Base-by-base conservation (phyloP, 495 filamentous ascomycete species). In the Penicillium flavigenum region DNA sequence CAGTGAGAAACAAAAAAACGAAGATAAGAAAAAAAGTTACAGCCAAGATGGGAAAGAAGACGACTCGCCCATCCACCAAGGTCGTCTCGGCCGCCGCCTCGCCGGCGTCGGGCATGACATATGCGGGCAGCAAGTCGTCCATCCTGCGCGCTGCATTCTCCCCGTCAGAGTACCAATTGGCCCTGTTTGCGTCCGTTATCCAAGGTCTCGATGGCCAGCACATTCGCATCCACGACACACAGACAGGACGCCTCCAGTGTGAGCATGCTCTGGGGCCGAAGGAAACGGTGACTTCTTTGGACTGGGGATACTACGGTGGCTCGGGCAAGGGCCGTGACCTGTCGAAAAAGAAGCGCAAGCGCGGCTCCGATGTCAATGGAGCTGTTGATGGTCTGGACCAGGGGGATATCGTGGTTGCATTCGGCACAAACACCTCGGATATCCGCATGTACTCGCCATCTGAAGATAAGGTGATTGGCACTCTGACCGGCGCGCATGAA, bases 261-360 rank as follows among this genome's bases (percentile, higher is more conserved):
- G 83, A 86, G 67, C 73, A 83, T 71, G 70, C 72, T 4, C 58
- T 85, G 54, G 73, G 70, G 45, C 72, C 79, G 19, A 80, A 80
- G 64, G 76, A 80, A 54, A 69, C 64, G 5, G 68, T 82, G 44
- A 83, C 77, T 29, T 84, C 81, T n/a, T 65, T 86, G 36, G 79
- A 83, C 47, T 86, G 83, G 83, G 81, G 82, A 39, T 80, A 76
- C 56, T 76, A 76, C 48, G 54, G 60, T 51, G 66, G 66, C 36
- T 61, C 63, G 31, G 63, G 69, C 52, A 73, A 71, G 58, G 69
- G 68, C 41, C 59, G 69, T 54, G 65, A 75, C 36, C 63, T 69
- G 62, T 70, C 72, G n/a, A 83, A 81, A 69, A 85, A 81, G 71
- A 86, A 84, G 76, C 73, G 79, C 60, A 83, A 83, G 71, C 73